These are phyloP conservation scores for Candida sp. DNA, from an alignment of 1,139 yeast species.

Conservation along the genomic window DNA sequence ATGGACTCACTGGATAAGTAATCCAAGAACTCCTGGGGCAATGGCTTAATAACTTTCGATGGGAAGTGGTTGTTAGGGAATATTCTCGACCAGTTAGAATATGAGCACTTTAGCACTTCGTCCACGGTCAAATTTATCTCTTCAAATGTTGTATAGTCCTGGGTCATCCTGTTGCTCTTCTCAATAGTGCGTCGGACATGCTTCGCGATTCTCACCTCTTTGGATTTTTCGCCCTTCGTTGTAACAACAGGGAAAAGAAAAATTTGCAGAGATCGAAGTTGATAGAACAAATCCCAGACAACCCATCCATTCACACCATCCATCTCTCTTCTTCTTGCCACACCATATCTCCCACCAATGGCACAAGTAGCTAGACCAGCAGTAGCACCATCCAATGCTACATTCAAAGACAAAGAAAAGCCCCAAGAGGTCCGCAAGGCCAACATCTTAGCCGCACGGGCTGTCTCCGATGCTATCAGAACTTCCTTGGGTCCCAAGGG, in stretches of 20 bases:
- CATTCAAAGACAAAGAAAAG: conserved; percentile 93
- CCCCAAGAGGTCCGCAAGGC: conserved; percentile 97
- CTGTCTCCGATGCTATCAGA: conserved; percentile 98
- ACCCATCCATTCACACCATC: background rate
- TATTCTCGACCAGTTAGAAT: conserved; percentile 70
- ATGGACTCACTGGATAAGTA: conserved; percentile 84
- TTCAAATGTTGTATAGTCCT: conserved; percentile 27
- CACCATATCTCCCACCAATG: conserved; percentile 9
- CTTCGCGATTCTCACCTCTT: background rate
- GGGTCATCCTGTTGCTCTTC: background rate
- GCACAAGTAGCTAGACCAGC: conserved; percentile 21
- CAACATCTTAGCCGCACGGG: conserved; percentile 94
- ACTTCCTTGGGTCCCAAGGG: conserved; percentile 99
- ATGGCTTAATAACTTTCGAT: conserved; percentile 60
- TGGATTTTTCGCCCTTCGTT: background rate
- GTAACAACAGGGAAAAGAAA: background rate
- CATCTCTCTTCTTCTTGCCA: background rate
- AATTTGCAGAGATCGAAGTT: background rate
- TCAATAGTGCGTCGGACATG: background rate
- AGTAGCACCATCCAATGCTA: conserved; percentile 74
- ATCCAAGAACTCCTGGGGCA: conserved; percentile 69
- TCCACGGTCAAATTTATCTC: conserved; percentile 42
- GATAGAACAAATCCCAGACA: background rate
- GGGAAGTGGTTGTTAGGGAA: conserved; percentile 57
- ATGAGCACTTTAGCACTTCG: conserved; percentile 70